phyloP scores from a whole-genome alignment of 2,329 filamentous ascomycete species.

The Verticillium nonalfalfae region DNA sequence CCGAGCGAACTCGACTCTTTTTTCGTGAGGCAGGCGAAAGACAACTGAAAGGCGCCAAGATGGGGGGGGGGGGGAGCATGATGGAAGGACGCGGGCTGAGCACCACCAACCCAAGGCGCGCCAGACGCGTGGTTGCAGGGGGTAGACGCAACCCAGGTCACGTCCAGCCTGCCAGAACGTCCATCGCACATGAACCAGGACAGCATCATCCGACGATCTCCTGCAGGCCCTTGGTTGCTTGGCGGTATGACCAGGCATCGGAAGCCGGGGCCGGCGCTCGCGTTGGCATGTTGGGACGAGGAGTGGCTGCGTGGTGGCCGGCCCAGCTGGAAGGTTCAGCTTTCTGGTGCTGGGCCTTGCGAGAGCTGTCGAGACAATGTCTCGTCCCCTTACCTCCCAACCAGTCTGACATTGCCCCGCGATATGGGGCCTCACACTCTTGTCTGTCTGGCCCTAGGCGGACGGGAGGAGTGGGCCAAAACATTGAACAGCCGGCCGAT shows the following conservation, averaged over 20 bases:
- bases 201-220: neutral
- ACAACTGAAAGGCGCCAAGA: no score
- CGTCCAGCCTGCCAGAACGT: neutral
- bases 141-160: neutral
- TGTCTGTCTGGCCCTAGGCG: no score
- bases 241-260: neutral
- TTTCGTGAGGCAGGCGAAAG: no score
- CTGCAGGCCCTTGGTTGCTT: neutral
- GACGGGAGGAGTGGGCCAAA: neutral
- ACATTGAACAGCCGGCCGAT: neutral
- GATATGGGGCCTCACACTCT: neutral
- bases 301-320: neutral
- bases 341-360: neutral
- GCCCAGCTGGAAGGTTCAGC: neutral
- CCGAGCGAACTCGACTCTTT: no score
- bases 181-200: neutral
- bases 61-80: neutral
- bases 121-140: neutral
- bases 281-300: neutral
- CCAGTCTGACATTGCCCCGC: neutral
- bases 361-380: neutral
- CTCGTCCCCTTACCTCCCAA: neutral
- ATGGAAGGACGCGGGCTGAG: neutral
- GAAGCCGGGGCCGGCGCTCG: neutral
- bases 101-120: neutral